A percentile compares a stretch with the other conserved stretches of the same genome.
Evolutionary conservation across 441 rosid species (phyloP).

Genomic region (Sinapis alba): DNA sequence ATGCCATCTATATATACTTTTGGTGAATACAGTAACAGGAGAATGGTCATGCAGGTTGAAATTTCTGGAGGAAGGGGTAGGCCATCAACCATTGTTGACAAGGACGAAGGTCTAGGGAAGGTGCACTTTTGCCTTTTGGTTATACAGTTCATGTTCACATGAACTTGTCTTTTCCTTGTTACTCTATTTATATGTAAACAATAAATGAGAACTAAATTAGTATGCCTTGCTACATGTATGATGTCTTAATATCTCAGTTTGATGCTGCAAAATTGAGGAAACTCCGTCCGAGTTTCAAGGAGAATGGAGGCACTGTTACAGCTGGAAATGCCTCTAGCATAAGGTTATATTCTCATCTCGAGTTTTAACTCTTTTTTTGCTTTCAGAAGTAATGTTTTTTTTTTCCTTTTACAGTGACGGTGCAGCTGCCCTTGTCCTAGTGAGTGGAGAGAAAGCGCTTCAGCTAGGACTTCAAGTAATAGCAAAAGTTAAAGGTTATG

Average conservation of each 20-base stretch:
- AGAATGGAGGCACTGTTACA: constrained; percentile 89
- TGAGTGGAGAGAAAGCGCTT: constrained; percentile 83
- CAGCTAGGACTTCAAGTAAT: constrained; percentile 80
- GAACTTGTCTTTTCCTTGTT: not conserved
- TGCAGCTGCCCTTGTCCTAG: constrained; percentile 90
- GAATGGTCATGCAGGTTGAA: constrained; percentile 64
- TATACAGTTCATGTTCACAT: not conserved
- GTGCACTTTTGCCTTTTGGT: constrained; percentile 42
- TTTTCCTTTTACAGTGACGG: constrained; percentile 68
- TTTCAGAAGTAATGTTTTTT: not conserved
- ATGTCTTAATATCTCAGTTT: constrained; percentile 55
- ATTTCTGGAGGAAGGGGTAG: constrained; percentile 95
- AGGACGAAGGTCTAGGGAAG: constrained; percentile 97
- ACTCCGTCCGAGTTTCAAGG: constrained; percentile 96
- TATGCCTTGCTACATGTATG: constrained; percentile 7
- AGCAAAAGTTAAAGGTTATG: constrained; percentile 83
- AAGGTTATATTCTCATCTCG: constrained; percentile 54
- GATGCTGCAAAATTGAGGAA: constrained; percentile 91
- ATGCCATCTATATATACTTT: not conserved
- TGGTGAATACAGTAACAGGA: constrained; percentile 18
- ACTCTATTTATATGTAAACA: not conserved
- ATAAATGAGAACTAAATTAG: not conserved
- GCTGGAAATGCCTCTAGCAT: constrained; percentile 99
- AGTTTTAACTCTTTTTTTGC: not conserved
- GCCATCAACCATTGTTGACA: constrained; percentile 81